phyloP scores from a whole-genome alignment of 257 asterid genomes.

The Lycium barbarum region DNA sequence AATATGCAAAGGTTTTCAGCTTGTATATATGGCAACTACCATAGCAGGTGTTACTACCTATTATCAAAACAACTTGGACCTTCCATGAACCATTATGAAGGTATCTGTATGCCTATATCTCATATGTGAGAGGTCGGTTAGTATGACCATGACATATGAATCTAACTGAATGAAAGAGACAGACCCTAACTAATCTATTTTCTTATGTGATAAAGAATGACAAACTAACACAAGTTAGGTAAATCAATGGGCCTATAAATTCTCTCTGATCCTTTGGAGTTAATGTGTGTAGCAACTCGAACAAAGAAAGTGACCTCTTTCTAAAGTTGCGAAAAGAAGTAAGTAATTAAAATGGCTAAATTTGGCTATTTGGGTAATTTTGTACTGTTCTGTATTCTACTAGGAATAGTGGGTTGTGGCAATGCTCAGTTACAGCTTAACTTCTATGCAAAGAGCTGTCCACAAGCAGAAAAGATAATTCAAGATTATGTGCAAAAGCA shows the following conservation, averaged over 20 bases:
- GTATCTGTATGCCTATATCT: not conserved
- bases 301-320: not conserved
- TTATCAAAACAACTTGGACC: not conserved
- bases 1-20: not conserved
- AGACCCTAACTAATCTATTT: not conserved
- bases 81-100: not conserved
- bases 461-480: not conserved
- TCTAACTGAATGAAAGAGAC: not conserved
- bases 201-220: not conserved
- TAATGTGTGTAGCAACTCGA: not conserved
- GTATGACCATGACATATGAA: not conserved
- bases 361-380: conserved; percentile 14
- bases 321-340: not conserved
- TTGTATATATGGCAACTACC: not conserved
- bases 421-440: conserved; percentile 52
- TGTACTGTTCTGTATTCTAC: conserved; percentile 17
- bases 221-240: not conserved
- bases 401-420: conserved; percentile 34
- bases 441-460: not conserved
- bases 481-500: not conserved
- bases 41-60: not conserved
- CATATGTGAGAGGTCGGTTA: not conserved
- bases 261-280: not conserved
- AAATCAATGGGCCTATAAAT: not conserved
- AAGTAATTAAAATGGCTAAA: conserved; percentile 36